Base-by-base conservation (phyloP, 2,329 filamentous ascomycete genomes). In the Hymenoscyphus albidus region DNA sequence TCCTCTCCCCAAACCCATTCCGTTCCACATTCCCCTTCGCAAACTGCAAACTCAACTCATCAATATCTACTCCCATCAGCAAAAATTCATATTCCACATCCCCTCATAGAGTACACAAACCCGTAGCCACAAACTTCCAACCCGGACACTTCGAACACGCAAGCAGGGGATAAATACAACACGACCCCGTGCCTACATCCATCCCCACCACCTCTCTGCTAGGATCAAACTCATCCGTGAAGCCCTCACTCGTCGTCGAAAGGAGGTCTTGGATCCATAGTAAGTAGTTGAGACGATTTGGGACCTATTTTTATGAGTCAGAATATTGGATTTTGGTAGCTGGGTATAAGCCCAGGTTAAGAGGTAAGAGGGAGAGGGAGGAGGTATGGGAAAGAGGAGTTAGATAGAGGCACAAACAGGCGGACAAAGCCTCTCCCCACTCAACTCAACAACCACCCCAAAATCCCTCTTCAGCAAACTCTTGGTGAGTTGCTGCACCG, bases 101-200 rank as follows among this genome's bases (percentile, higher is more conserved):
- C 35, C 35, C 35, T 35, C 35, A 35, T 9, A 32, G 35, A 42
- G 3, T 51, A 6, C 31, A 35, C 61, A 39, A n/a, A 82, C 82
- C 82, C 62, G 89, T 92, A 1, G 85, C 90, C 39, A 88, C 76
- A 69, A 93, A 93, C 1, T 78, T 82, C 93, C 93, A 98, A 3
- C 75, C 77, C 1, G 84, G 82, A 0, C 91, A 83, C 65, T 89
- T 85, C 0, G 81, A 77, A 70, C 90, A 91, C 22, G 88, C 92
- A 0, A 99, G 82, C 1, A 98, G 83, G 1, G 93, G 90, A 74
- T 98, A 99, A 71, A 99, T 96, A 71, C 89, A 89, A 70, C 92
- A 96, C 16, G 94, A 91, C 1, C 95, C 95, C 0, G 93, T 96
- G 51, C 95, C 95, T 67, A 97, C 89, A 70, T 97, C 93, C 1